phyloP scores from a whole-genome alignment of 495 filamentous ascomycete genomes.

The Aspergillus sclerotiicarbonarius region DNA sequence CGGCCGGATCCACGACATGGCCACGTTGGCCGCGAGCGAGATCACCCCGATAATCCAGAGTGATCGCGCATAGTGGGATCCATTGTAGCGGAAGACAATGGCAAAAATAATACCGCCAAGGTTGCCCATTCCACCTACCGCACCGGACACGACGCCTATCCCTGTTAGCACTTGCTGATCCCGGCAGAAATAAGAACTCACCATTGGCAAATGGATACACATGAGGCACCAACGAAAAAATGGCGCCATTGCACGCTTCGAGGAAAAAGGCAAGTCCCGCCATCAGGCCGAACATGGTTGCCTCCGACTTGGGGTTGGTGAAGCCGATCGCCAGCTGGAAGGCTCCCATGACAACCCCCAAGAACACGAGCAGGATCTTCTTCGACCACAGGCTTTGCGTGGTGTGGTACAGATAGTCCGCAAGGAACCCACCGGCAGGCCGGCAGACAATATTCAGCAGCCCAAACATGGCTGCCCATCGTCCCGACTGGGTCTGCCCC shows the following conservation, averaged over 20 bases:
- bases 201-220: conserved; percentile 75
- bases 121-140: conserved; percentile 78
- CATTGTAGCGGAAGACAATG: conserved; percentile 78
- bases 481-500: conserved; percentile 67
- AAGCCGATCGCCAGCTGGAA: conserved; percentile 72
- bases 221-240: conserved; percentile 82
- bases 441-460: conserved; percentile 78
- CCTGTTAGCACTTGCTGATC: conserved; percentile 7
- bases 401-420: conserved; percentile 67
- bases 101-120: conserved; percentile 84
- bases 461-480: conserved; percentile 89
- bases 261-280: conserved; percentile 76
- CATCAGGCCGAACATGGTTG: conserved; percentile 74
- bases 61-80: conserved; percentile 60
- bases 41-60: conserved; percentile 86
- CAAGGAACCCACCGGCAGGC: conserved; percentile 69
- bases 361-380: conserved; percentile 66
- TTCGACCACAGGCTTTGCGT: conserved; percentile 69
- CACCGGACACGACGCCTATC: conserved; percentile 68
- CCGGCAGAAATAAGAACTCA: conserved; percentile 24
- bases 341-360: conserved; percentile 62
- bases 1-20: conserved; percentile 69
- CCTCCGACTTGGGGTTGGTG: conserved; percentile 54
- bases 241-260: conserved; percentile 81
- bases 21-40: conserved; percentile 63